Percentiles rank a stretch among this genome's conserved stretches.
Evolutionary conservation across 257 asterid genomes (phyloP).

Genomic region (Salvia miltiorrhiza): DNA sequence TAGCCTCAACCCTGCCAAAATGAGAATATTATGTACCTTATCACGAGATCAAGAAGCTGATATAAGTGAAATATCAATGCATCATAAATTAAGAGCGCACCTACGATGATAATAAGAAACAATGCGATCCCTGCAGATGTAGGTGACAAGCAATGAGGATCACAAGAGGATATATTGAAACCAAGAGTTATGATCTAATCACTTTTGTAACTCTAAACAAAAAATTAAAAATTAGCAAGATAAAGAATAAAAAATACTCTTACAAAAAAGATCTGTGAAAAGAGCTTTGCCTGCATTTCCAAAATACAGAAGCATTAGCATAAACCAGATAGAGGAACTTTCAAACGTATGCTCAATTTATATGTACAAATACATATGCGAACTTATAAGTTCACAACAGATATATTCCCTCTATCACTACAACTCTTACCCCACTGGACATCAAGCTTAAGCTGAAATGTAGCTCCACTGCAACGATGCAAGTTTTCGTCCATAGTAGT

Average conservation of each 20-base stretch:
- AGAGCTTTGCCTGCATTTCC: neutral
- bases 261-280: neutral
- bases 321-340: neutral
- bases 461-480: neutral
- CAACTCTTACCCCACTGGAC: neutral
- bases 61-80: neutral
- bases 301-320: neutral
- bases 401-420: neutral
- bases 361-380: too few relatives aligned
- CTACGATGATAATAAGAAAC: neutral
- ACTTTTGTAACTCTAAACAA: neutral
- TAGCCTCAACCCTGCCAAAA: neutral
- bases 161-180: neutral
- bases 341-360: neutral
- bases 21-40: too few relatives aligned
- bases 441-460: neutral
- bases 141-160: neutral
- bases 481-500: neutral
- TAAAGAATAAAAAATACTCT: neutral
- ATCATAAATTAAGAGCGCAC: neutral
- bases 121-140: neutral
- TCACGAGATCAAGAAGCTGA: neutral
- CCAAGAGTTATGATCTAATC: neutral
- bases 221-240: neutral
- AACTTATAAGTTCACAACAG: too few relatives aligned